These are phyloP conservation scores for Suhomyces terraborum DNA, from an alignment of 1,139 yeast species.

Conservation along the genomic window DNA sequence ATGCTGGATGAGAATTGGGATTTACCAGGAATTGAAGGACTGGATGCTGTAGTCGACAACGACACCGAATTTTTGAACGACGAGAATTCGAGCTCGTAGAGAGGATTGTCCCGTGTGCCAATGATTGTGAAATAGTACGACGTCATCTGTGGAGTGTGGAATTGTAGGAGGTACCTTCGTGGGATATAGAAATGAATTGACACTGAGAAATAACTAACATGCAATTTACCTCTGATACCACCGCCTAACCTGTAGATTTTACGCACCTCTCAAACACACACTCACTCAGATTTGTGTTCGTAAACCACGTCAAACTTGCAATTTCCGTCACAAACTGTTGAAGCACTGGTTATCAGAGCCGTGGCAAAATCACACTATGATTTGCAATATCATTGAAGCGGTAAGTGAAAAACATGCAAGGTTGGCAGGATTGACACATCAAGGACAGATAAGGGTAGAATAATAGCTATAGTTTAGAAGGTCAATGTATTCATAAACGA, in stretches of 20 bases:
- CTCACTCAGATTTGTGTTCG: too few relatives aligned
- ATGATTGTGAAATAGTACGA: conserved; percentile 86
- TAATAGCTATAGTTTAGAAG: too few relatives aligned
- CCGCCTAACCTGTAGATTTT: neutral
- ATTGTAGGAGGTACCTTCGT: neutral
- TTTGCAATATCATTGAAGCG: too few relatives aligned
- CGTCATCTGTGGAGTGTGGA: conserved; percentile 26
- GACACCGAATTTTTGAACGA: conserved; percentile 48
- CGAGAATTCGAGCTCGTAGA: conserved; percentile 87
- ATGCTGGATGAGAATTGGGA: conserved; percentile 69
- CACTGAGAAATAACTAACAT: too few relatives aligned
- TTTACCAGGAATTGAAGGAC: conserved; percentile 50
- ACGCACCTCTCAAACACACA: too few relatives aligned
- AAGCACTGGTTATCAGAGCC: too few relatives aligned
- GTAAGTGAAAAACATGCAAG: too few relatives aligned
- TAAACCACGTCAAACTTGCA: too few relatives aligned
- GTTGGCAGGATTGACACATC: too few relatives aligned
- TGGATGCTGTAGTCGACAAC: conserved; percentile 1
- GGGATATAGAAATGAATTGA: neutral
- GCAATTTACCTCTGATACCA: neutral
- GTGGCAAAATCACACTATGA: too few relatives aligned
- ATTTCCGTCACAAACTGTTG: neutral
- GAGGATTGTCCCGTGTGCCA: conserved; percentile 83
- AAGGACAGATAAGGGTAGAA: too few relatives aligned
- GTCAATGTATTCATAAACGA: too few relatives aligned